Percentiles rank a stretch among this genome's conserved stretches.
These are phyloP conservation scores for Dysphania ambrosioides DNA, from an alignment of 148 eudicot genomes.

Conservation along the genomic window DNA sequence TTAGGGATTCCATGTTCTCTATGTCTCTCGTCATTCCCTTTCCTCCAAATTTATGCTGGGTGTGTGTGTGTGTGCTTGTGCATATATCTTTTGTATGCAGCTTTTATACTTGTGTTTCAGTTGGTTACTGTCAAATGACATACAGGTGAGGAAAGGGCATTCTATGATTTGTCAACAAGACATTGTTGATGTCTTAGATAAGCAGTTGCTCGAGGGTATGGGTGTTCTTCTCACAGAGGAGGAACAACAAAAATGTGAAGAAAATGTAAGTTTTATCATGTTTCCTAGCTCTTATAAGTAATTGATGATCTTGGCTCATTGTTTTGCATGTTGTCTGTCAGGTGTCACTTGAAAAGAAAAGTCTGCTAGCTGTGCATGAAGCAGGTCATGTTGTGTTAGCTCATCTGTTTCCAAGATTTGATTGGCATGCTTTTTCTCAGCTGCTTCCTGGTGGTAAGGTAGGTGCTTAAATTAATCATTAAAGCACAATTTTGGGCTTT, in stretches of 20 bases:
- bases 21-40: too few species aligned
- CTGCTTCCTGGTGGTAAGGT: conserved; percentile 97
- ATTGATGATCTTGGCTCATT: not conserved
- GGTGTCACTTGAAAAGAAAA: conserved; percentile 76
- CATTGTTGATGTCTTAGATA: conserved; percentile 80
- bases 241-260: conserved; percentile 88
- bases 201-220: conserved; percentile 95
- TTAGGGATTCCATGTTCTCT: not conserved
- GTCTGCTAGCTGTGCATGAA: conserved; percentile 90
- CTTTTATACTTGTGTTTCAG: not conserved
- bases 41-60: not conserved
- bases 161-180: conserved; percentile 76
- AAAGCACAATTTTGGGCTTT: not conserved
- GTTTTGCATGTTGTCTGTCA: conserved; percentile 21
- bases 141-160: conserved; percentile 89
- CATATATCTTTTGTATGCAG: not conserved
- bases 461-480: conserved; percentile 7
- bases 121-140: conserved; percentile 12
- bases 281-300: not conserved
- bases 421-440: conserved; percentile 99
- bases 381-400: conserved; percentile 92
- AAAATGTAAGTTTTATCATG: conserved; percentile 47
- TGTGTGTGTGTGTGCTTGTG: not conserved
- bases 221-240: conserved; percentile 94
- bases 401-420: conserved; percentile 88